Conservation (phyloP, 352 stramenopile species). For the Nothophytophthora sp. region DNA sequence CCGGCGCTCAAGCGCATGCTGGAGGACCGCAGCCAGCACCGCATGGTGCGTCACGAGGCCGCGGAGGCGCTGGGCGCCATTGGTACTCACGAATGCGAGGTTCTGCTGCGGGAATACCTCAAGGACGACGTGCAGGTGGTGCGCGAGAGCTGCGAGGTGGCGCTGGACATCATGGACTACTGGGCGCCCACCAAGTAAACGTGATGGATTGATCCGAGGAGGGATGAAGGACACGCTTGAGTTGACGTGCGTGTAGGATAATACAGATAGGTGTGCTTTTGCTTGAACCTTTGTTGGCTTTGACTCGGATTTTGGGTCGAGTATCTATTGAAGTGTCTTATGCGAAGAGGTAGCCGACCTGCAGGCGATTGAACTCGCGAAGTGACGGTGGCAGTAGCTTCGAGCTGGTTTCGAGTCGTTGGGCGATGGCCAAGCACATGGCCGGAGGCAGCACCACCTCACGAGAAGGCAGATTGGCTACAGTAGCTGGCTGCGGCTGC, state of each 20-base stretch:
- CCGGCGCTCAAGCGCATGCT: constrained; percentile 91
- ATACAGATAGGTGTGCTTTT: constrained; percentile 23
- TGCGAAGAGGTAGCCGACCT: constrained; percentile 60
- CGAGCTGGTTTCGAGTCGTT: constrained; percentile 47
- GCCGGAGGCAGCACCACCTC: constrained; percentile 33
- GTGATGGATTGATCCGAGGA: neutral
- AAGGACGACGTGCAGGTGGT: constrained; percentile 89
- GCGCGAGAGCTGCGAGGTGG: constrained; percentile 95
- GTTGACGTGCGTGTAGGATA: constrained; percentile 27
- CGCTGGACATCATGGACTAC: constrained; percentile 98
- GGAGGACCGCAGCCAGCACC: constrained; percentile 90
- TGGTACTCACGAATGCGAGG: constrained; percentile 91
- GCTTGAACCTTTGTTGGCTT: too few relatives aligned
- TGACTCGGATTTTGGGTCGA: too few relatives aligned
- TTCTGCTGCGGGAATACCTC: constrained; percentile 80
- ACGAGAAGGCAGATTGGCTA: constrained; percentile 24
- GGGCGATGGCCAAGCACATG: constrained; percentile 30
- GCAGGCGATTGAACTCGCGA: constrained; percentile 53
- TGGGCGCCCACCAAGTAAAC: constrained; percentile 74
- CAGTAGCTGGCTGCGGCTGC: constrained; percentile 1
- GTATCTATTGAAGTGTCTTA: constrained; percentile 14
- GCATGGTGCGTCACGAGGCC: constrained; percentile 98
- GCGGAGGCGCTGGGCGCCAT: constrained; percentile 97
- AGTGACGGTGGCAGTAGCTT: constrained; percentile 49
- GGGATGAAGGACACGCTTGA: neutral